phyloP scores from a whole-genome alignment of 2,329 filamentous ascomycete genomes.

The Neocatenulostroma microsporum region DNA sequence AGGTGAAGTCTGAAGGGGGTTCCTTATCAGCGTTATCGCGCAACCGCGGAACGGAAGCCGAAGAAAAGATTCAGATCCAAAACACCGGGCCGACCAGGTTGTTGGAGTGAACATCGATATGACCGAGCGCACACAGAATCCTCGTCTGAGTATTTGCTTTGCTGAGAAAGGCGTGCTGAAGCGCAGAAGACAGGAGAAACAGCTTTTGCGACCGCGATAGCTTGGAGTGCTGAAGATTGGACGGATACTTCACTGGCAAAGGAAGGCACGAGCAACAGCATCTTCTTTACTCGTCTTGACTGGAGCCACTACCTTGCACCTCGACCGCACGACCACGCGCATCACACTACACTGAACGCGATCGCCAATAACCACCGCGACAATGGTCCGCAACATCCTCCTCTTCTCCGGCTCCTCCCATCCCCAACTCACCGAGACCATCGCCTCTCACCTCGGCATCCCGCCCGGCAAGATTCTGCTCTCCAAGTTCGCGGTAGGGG shows the following conservation, averaged over 20 bases:
- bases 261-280: no score
- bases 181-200: not conserved
- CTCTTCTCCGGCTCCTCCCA: constrained; percentile 91
- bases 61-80: no score
- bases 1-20: no score
- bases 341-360: constrained; percentile 1
- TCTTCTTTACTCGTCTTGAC: no score
- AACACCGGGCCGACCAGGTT: no score
- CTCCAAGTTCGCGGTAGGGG: constrained; percentile 87
- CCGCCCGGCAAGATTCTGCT: constrained; percentile 77
- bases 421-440: constrained; percentile 73
- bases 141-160: no score
- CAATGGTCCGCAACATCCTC: constrained; percentile 91
- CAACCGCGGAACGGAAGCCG: not conserved
- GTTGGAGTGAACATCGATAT: not conserved
- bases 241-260: no score
- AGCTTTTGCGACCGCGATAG: not conserved
- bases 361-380: constrained; percentile 9
- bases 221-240: no score
- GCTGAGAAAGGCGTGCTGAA: no score
- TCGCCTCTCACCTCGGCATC: constrained; percentile 83
- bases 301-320: no score
- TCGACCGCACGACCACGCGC: no score
- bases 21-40: not conserved
- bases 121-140: not conserved